Base-by-base conservation (phyloP, 2,329 filamentous ascomycete species). In the Phaeosphaeria sp. region DNA sequence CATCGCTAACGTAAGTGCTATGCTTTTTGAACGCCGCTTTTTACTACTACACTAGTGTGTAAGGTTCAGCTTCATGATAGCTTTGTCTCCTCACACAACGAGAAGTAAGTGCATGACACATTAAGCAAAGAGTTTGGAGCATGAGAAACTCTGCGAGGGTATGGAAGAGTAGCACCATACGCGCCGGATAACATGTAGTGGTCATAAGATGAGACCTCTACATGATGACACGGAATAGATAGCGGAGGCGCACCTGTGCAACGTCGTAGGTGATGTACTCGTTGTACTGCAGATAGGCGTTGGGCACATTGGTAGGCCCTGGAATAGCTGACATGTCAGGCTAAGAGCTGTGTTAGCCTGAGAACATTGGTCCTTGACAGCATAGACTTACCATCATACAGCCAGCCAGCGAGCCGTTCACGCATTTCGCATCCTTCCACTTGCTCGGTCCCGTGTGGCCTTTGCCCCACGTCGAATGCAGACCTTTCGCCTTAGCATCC, bases 371-470 rank as follows among this genome's bases (percentile, higher is more conserved):
- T 2, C 15, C 15, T n/a, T 15, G 15, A n/a, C 17, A 6, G 17
- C 6, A 6, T n/a, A 2, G 1, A 58, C 83, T 79, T 75, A 89
- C 88, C 82, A 96, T 93, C 67, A 82, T 83, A 42, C 91, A 83
- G 0, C 91, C 92, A 56, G 84, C 79, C 44, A 96, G 79, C 2
- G 83, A 82, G 1, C 84, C 79, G 65, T 92, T 84, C 7, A 93
- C 84, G 52, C 82, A 84, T 1, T 79, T 79, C 0, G 90, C 92
- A 74, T 96, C 91, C 74, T 91, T 91, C 92, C 92, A 96, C 44
- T 80, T 80, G 18, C 74, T 79, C 0, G 92, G 92, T 0, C 86
- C 87, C 0, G 80, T 88, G 5, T 50, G 63, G 1, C 92, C 92
- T 71, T 87, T 82, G 9, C 92, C 92, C 78, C 86, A 89, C 0